Evolutionary conservation across 768 basidiomycete species (phyloP).

Genomic region (Boletus patriciae): DNA sequence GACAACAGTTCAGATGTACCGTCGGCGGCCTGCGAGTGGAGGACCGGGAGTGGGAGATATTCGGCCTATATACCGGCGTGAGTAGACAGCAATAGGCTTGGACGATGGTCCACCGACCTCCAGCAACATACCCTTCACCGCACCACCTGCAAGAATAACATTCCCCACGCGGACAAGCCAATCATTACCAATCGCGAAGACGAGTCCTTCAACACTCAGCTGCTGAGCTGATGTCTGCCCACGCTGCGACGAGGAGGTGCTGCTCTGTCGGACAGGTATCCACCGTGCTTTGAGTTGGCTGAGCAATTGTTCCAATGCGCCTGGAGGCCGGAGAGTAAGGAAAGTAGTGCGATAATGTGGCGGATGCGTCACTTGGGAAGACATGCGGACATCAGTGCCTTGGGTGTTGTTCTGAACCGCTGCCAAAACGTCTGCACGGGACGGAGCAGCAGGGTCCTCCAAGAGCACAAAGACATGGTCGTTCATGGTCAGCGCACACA

Average conservation of each 20-base stretch:
- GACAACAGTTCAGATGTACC: slow-evolving; percentile 74
- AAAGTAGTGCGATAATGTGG: slow-evolving; percentile 75
- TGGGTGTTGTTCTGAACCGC: slow-evolving; percentile 39
- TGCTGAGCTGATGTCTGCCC: slow-evolving; percentile 58
- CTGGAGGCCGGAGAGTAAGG: slow-evolving; percentile 70
- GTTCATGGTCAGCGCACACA: slow-evolving; percentile 77
- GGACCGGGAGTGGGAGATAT: slow-evolving; percentile 72
- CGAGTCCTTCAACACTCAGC: slow-evolving; percentile 67
- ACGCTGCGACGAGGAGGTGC: slow-evolving; percentile 39
- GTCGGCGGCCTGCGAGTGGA: slow-evolving; percentile 62
- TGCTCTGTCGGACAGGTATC: slow-evolving; percentile 63
- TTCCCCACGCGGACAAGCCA: slow-evolving; percentile 82
- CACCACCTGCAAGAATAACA: slow-evolving; percentile 72
- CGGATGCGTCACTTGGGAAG: slow-evolving; percentile 29
- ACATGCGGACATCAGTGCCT: slow-evolving; percentile 11
- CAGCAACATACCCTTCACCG: slow-evolving; percentile 79
- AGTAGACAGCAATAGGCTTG: slow-evolving; percentile 2
- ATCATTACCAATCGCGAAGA: slow-evolving; percentile 77
- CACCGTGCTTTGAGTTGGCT: slow-evolving; percentile 74
- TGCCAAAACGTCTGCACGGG: slow-evolving; percentile 54
- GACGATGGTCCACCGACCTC: slow-evolving; percentile 50
- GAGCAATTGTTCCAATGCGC: slow-evolving; percentile 72
- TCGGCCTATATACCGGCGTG: slow-evolving; percentile 56
- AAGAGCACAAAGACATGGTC: slow-evolving; percentile 78
- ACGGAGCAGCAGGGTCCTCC: slow-evolving; percentile 74